Evolutionary conservation across 1,284 basidiomycete species (phyloP), one percentile per base, ranked within the genome.

Genomic region (Moniliophthora roreri): DNA sequence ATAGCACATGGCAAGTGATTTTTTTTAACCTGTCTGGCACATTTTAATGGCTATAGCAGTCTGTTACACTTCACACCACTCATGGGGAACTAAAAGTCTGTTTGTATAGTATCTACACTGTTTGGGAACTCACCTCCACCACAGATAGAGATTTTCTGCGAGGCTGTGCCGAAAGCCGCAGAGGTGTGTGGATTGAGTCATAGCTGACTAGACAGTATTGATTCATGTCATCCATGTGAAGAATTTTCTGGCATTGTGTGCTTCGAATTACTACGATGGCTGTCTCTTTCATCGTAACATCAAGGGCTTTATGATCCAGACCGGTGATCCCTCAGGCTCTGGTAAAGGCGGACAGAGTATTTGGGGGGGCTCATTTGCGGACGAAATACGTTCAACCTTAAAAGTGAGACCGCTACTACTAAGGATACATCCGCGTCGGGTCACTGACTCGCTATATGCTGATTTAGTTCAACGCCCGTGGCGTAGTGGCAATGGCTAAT

Each of bases 401-500:
- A 95, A 96, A 79, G 94, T 93, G 58, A 57, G 76, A 50, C n/a
- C n/a, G 6, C 20, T 34, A 38, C 13, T 18, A 20, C 35, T 40
- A 35, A 26, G 10, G 28, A 32, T 41, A 16, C 23, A 24, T 20
- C 40, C 34, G 23, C 26, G 44, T 15, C 13, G 18, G 2, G 21
- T 42, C 48, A 3, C n/a, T 41, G 44, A 37, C 41, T 37, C 53
- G 53, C 38, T 41, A 49, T 49, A 15, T 21, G 24, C 15, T 15
- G 35, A 18, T 15, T 32, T 68, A 95, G 93, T 98, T 98, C 76
- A 97, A 97, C 70, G 78, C 85, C 51, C 84, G 95, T 58, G 95
- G 95, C 16, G 81, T 97, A 58, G 86, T 97, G n/a, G 95, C 95
- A 21, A 97, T 98, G 93, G 95, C 95, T 49, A 98, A 98, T 69